Base-by-base conservation (phyloP, 1,284 basidiomycete genomes). In the Rhodotorula sp. region DNA sequence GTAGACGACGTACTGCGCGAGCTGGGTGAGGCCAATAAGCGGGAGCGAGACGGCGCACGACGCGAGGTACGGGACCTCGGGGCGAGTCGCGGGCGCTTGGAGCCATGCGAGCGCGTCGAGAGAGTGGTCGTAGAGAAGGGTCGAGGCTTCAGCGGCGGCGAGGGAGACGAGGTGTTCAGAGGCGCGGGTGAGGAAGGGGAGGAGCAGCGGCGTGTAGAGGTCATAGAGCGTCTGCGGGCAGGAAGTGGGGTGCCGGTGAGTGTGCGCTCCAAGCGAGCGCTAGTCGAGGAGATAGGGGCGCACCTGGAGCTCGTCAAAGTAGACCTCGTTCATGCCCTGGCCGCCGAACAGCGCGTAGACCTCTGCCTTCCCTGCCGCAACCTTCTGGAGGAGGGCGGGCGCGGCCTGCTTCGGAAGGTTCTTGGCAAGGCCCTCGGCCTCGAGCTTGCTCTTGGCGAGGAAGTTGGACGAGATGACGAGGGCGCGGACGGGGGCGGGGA, bases 251-350 rank as follows among this genome's bases (percentile, higher is more conserved):
- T 17, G 29, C 12, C 21, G 7, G 39, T 56, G 22, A 56, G n/a
- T 29, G 5, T 2, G 37, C 34, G 9, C 34, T 8, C 2, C 56
- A n/a, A 25, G n/a, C 19, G 44, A 53, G 32, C 13, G 34, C n/a
- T 32, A n/a, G 54, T 27, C 32, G 32, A 25, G 25, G 22, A 15
- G 25, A 48, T 10, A 5, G 21, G 37, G 1, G 55, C 77, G 57
- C 37, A 79, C 77, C 74, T 78, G 74, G 32, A 99, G 88, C 84
- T 98, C 96, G 81, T 95, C 91, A 82, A 97, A 94, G 85, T 98
- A 98, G 75, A 96, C 91, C 83, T 99, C 96, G 82, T 98, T 98
- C 76, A 91, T 93, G 77, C 96, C 96, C 83, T 99, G 96, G n/a
- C 97, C 97, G 74, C 96, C 96, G 80, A 99, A 99, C 69, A 99